Base-by-base conservation (phyloP, 2,329 filamentous ascomycete species). In the Penicillium glabrum region DNA sequence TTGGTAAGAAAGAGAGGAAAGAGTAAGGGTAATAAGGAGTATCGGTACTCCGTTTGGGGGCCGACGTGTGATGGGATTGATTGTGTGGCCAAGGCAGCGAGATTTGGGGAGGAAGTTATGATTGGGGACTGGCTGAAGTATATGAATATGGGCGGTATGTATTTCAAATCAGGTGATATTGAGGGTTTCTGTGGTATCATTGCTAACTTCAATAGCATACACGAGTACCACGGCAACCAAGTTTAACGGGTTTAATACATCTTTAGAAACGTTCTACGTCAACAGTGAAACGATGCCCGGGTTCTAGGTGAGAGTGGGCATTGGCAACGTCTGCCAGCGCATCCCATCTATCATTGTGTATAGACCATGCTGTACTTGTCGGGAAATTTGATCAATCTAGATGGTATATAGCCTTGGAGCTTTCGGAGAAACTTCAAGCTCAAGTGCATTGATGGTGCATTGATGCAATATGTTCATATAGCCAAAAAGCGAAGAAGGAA, bases 1-100 rank as follows among this genome's bases (percentile, higher is more conserved):
- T 16, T 58, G 19, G n/a, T 51, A 21, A 24, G n/a, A 3, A 21
- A 29, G 27, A 47, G 27, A 10, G 31, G 31, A 7, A 29, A 29
- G 10, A 31, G n/a, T 2, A 47, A 47, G 29, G 31, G 13, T 23
- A 16, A 21, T 9, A 35, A 31, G 16, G 44, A 37, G 10, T 54
- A 67, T 37, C 44, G 53, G 7, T 70, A 70, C 44, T 65, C 64
- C 1, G 59, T 71, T 26, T 70, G 67, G 67, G 69, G 68, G 1
- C 69, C 67, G 9, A 70, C 69, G 0, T 70, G 68, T 51, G 67
- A 70, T 47, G 63, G 66, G 14, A 56, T 61, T 5, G 68, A 71
- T 46, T 62, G 61, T 48, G 62, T 70, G n/a, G 57, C 51, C 2
- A 45, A 54, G 1, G 59, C 63, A 2, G 51, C 55, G 4, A 35